These are phyloP conservation scores for Xylariaceae sp. DNA, from an alignment of 2,329 filamentous ascomycete genomes.

Conservation along the genomic window DNA sequence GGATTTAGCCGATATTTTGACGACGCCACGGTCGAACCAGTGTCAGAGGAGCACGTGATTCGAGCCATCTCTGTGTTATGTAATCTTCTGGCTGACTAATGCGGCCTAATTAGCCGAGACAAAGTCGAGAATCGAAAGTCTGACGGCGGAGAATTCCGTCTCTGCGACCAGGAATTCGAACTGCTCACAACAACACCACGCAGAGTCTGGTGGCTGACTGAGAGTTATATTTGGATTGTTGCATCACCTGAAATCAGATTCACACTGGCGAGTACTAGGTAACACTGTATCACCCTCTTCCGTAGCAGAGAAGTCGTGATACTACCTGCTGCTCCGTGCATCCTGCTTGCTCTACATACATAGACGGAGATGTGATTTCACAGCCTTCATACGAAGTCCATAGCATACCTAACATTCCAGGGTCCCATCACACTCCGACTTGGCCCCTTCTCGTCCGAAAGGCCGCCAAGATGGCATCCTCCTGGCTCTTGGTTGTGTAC, in stretches of 20 bases:
- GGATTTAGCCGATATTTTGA: constrained; percentile 21
- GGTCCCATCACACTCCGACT: background rate
- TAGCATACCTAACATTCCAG: background rate
- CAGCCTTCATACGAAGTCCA: background rate
- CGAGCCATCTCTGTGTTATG: background rate
- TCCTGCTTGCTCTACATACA: too few species aligned
- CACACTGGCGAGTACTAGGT: too few species aligned
- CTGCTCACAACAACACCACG: too few species aligned
- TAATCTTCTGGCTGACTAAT: background rate
- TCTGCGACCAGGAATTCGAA: too few species aligned
- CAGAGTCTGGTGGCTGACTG: too few species aligned
- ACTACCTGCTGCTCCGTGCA: too few species aligned
- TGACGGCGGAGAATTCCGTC: too few species aligned
- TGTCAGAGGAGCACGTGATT: background rate
- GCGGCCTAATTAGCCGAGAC: background rate
- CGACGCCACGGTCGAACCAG: constrained; percentile 5
- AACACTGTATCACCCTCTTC: too few species aligned
- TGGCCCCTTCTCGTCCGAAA: constrained; percentile 21
- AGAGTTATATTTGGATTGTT: too few species aligned
- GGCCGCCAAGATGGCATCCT: constrained; percentile 22
- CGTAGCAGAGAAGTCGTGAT: too few species aligned
- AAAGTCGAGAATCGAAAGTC: background rate
- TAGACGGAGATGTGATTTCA: background rate
- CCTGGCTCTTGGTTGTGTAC: constrained; percentile 26
- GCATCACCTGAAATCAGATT: too few species aligned